Evolutionary conservation across 352 stramenopile species (phyloP), one percentile per base, ranked within the genome.

Genomic region (Phytophthora sp.): DNA sequence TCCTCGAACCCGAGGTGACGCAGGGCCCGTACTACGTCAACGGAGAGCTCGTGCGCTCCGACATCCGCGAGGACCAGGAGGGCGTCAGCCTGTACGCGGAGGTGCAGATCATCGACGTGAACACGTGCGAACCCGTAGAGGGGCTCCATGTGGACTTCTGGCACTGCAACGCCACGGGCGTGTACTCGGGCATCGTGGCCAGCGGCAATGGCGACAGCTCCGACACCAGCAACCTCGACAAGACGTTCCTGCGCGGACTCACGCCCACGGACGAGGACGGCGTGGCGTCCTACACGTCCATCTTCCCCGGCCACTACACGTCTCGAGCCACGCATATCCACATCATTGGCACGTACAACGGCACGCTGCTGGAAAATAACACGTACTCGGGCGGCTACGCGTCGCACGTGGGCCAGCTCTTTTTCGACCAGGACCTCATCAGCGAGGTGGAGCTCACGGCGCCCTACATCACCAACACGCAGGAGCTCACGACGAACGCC

Each of bases 371-470:
- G 5, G 46, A 54, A 26, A 69, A 69, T 39, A 54, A 64, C 53
- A 64, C 53, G 42, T 71, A 66, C 49, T 53, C 42, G 32, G 54
- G 54, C 2, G 54, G 62, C 9, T 60, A 54, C 41, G 49, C 54
- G 4, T 57, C 34, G 21, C 61, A 69, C 41, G 60, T 63, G 28
- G 60, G 52, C 4, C 45, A 64, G 4, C 24, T 69, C 38, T 60
- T 63, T 51, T 69, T 65, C 34, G 62, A 70, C 62, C 62, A 66
- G 43, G 62, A 70, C 23, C 32, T 70, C 7, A 65, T 70, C 54
- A 52, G 18, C 2, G 52, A 66, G 23, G 54, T 70, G 26, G 54
- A 66, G 35, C 24, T 44, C 27, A 62, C 62, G n/a, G n/a, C 43
- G 5, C 34, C 49, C 1, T 65, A 65, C 62, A 52, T 20, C 44